Base-by-base conservation (phyloP, 495 filamentous ascomycete species). In the Aspergillus funiculosus region DNA sequence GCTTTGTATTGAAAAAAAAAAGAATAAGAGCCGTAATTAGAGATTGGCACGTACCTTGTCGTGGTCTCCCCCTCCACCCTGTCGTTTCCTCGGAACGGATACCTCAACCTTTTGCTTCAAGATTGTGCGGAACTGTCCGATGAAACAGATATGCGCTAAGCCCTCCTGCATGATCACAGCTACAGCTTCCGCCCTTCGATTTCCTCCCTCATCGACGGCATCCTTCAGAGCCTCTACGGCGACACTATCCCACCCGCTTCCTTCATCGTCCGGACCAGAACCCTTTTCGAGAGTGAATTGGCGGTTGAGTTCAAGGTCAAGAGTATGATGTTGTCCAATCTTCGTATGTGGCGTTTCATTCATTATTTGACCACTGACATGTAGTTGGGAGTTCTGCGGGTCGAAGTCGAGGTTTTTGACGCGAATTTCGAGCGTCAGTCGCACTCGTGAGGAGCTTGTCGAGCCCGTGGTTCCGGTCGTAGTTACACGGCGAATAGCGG, bases 101-200 rank as follows among this genome's bases (percentile, higher is more conserved):
- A 81, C 80, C 62, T 95, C 88, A n/a, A 97, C 77, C 41, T 85
- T 78, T 57, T 95, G 89, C 61, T 87, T 83, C 48, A 95, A 61
- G 50, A 96, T 74, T 2, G 91, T 97, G 50, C 89, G 89, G 58
- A 86, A 82, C 45, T 95, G 88, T 8, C 89, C 94, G 50, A 98
- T 87, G 14, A 95, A 76, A 62, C 89, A 95, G 43, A 98, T 85
- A 70, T 95, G 91, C 39, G 94, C 90, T 26, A 94, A 51, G 0
- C 91, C 92, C 53, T 96, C 91, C 48, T 95, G 87, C 87, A 97
- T 94, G 4, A 96, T 82, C 1, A 96, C 82, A 1, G 91, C 92
- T 30, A 86, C 82, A 15, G 92, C 78, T 51, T 89, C 84, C 0
- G 87, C 87, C 14, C 71, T 67, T 35, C 72, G 68, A 13, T 83